Percentiles rank a stretch among this genome's conserved stretches.
Conservation (phyloP, 352 stramenopile species). For the Nothophytophthora sp. region DNA sequence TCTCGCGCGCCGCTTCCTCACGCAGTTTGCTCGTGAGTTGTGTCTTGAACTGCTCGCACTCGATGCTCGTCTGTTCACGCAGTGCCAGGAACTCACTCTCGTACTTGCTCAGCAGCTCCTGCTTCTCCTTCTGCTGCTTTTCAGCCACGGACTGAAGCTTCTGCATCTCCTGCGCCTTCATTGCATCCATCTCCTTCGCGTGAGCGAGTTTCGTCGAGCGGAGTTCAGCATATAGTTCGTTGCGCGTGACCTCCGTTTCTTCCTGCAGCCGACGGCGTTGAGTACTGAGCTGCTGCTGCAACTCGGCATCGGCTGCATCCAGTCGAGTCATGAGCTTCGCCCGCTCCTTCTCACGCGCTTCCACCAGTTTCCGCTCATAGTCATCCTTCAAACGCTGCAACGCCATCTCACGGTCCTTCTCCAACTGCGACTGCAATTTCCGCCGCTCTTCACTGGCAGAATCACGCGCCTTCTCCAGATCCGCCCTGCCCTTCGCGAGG, state of each 20-base stretch:
- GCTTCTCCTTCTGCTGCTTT: slow-evolving; percentile 63
- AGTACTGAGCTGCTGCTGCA: slow-evolving; percentile 78
- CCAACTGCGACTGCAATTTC: slow-evolving; percentile 49
- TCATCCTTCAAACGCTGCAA: slow-evolving; percentile 66
- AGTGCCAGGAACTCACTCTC: slow-evolving; percentile 54
- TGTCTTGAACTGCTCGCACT: slow-evolving; percentile 67
- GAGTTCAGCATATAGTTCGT: slow-evolving; percentile 57
- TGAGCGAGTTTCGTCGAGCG: slow-evolving; percentile 49
- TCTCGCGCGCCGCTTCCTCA: slow-evolving; percentile 57
- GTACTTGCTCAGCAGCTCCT: slow-evolving; percentile 64
- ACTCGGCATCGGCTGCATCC: slow-evolving; percentile 68
- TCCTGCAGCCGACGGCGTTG: slow-evolving; percentile 75
- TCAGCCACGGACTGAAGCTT: slow-evolving; percentile 35
- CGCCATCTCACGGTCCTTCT: slow-evolving; percentile 56
- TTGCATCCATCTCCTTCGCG: slow-evolving; percentile 60
- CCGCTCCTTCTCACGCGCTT: slow-evolving; percentile 76
- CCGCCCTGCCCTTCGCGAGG: slow-evolving; percentile 70
- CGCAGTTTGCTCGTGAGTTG: slow-evolving; percentile 57
- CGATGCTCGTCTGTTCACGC: slow-evolving; percentile 55
- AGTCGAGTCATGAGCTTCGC: slow-evolving; percentile 70
- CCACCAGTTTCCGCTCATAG: slow-evolving; percentile 69
- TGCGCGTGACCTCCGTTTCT: slow-evolving; percentile 59
- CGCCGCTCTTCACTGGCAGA: slow-evolving; percentile 55
- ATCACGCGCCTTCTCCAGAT: slow-evolving; percentile 65
- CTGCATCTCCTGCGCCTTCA: slow-evolving; percentile 47